Percentiles rank a stretch among this genome's conserved stretches.
Evolutionary conservation across 768 basidiomycete genomes (phyloP).

Genomic region (Candolleomyces aberdarensis): DNA sequence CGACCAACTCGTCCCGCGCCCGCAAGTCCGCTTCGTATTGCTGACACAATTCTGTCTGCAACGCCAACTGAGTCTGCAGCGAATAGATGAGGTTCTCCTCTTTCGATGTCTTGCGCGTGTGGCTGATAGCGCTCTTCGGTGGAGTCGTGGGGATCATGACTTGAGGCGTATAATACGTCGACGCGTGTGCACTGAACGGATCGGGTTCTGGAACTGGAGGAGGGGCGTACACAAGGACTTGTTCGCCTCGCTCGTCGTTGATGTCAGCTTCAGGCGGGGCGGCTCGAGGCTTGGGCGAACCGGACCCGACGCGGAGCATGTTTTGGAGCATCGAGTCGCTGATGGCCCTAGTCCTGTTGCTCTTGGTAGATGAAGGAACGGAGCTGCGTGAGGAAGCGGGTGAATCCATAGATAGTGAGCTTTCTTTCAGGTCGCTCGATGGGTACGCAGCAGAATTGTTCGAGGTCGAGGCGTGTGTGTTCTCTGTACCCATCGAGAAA

Average conservation of each 20-base stretch:
- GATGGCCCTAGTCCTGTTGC: conserved; percentile 46
- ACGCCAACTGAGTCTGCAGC: conserved; percentile 68
- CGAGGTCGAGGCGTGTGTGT: conserved; percentile 12
- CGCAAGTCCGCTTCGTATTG: conserved; percentile 76
- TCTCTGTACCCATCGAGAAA: conserved; percentile 39
- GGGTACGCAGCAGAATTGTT: conserved; percentile 25
- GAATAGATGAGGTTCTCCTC: conserved; percentile 72
- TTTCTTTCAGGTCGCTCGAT: conserved; percentile 28
- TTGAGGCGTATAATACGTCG: conserved; percentile 75
- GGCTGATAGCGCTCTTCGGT: conserved; percentile 38
- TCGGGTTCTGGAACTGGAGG: conserved; percentile 48
- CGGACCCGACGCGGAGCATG: conserved; percentile 34
- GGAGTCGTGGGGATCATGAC: conserved; percentile 70
- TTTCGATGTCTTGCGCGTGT: conserved; percentile 60
- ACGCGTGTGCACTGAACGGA: conserved; percentile 71
- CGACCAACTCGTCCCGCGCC: conserved; percentile 71
- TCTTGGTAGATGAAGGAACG: conserved; percentile 29
- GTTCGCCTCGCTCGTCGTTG: conserved; percentile 51
- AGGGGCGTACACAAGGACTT: conserved; percentile 46
- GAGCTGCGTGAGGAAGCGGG: conserved; percentile 9
- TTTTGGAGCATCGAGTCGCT: conserved; percentile 66
- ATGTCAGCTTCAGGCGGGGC: conserved; percentile 56
- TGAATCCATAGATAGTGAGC: conserved; percentile 3
- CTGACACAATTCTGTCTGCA: conserved; percentile 71
- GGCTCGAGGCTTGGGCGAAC: conserved; percentile 27